Conservation (phyloP, 306 rosid species). For the Hippophae tibetana region DNA sequence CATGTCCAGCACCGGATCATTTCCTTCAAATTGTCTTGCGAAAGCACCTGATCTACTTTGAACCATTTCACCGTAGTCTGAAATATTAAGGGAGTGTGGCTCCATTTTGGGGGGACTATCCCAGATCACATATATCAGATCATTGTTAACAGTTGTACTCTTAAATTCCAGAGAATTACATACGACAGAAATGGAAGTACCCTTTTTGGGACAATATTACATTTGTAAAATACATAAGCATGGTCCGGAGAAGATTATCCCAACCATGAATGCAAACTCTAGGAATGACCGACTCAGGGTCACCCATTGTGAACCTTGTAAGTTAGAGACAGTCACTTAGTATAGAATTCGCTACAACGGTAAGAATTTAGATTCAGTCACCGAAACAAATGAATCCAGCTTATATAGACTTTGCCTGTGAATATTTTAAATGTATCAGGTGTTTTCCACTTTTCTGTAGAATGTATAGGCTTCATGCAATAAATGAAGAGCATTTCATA, state of each 20-base stretch:
- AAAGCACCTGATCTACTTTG: conserved; percentile 85
- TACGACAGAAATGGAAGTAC: conserved; percentile 73
- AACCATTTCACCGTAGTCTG: conserved; percentile 53
- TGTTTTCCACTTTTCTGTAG: conserved; percentile 68
- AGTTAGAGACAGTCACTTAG: conserved; percentile 9
- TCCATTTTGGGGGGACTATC: conserved; percentile 84
- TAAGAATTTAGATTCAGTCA: background rate
- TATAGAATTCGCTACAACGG: conserved; percentile 13
- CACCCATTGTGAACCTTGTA: conserved; percentile 94
- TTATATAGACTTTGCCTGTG: conserved; percentile 55
- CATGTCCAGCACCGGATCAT: conserved; percentile 61
- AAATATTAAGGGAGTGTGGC: conserved; percentile 65
- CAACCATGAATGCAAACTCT: conserved; percentile 85
- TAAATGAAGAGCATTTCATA: too few relatives aligned
- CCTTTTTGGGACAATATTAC: conserved; percentile 81
- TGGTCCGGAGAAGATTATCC: conserved; percentile 85
- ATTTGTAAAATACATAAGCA: conserved; percentile 84
- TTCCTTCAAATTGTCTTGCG: conserved; percentile 56
- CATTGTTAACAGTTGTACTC: conserved; percentile 77
- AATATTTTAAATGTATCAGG: conserved; percentile 82
- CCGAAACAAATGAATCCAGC: background rate
- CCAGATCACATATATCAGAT: conserved; percentile 82
- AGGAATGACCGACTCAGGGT: conserved; percentile 71
- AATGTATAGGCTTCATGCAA: conserved; percentile 37
- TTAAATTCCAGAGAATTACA: conserved; percentile 78